Conservation (phyloP, 495 filamentous ascomycete genomes). For the Aspergillus heteromorphus region DNA sequence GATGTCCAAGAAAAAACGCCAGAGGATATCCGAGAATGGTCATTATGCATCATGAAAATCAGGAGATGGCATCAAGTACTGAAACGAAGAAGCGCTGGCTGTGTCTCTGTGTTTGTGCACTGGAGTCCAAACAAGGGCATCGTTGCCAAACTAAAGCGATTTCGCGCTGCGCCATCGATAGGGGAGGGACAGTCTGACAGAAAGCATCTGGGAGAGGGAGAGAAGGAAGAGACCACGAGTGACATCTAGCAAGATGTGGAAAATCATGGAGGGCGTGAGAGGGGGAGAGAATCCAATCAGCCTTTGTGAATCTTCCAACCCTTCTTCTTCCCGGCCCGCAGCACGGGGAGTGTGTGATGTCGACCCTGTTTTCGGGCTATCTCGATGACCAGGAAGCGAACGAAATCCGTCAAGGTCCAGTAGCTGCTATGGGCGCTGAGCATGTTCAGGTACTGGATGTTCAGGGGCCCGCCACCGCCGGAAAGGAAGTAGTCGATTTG, state of each 20-base stretch:
- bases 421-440: slow-evolving; percentile 93
- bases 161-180: not conserved
- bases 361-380: slow-evolving; percentile 71
- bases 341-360: slow-evolving; percentile 55
- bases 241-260: not conserved
- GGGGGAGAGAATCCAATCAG: slow-evolving; percentile 4
- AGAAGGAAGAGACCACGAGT: not conserved
- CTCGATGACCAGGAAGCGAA: slow-evolving; percentile 80
- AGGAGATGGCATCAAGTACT: too few species aligned
- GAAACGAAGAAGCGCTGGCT: not conserved
- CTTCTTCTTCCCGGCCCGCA: slow-evolving; percentile 73
- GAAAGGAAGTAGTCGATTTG: slow-evolving; percentile 87
- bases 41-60: too few species aligned
- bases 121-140: not conserved
- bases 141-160: not conserved
- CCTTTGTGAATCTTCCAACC: slow-evolving; percentile 38
- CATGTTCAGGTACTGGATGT: slow-evolving; percentile 97
- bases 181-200: not conserved
- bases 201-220: not conserved
- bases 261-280: not conserved
- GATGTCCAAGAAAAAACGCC: too few species aligned
- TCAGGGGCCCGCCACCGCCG: slow-evolving; percentile 73
- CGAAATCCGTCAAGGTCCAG: slow-evolving; percentile 81
- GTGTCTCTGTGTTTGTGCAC: not conserved
- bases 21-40: too few species aligned